Conservation (phyloP, 345 rosid species). For the Cardamine occulta region DNA sequence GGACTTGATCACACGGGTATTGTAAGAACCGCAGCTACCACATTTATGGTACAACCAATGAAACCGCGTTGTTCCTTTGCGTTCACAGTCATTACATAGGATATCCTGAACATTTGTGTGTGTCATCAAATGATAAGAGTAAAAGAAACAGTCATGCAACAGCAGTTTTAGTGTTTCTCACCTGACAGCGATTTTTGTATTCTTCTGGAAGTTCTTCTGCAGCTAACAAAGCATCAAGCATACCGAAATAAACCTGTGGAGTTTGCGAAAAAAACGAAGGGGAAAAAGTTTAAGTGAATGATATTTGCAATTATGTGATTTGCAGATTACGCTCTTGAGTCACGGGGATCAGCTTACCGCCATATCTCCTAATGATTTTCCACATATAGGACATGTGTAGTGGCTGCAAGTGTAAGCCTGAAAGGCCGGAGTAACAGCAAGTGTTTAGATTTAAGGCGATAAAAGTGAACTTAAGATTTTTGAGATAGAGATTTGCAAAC, state of each 20-base stretch:
- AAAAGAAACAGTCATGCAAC: background rate
- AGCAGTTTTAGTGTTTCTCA: slow-evolving; percentile 38
- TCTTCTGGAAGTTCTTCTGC: slow-evolving; percentile 93
- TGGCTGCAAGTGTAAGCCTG: slow-evolving; percentile 97
- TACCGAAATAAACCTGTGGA: slow-evolving; percentile 85
- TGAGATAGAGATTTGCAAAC: slow-evolving; percentile 45
- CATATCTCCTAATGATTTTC: slow-evolving; percentile 97
- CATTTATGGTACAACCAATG: slow-evolving; percentile 95
- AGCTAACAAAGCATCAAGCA: slow-evolving; percentile 90
- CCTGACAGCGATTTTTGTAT: slow-evolving; percentile 79
- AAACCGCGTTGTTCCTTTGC: slow-evolving; percentile 64
- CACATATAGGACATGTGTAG: slow-evolving; percentile 89
- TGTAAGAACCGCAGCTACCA: slow-evolving; percentile 72
- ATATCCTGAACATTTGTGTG: slow-evolving; percentile 53
- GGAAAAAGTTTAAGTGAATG: background rate
- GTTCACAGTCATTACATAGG: slow-evolving; percentile 79
- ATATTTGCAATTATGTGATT: slow-evolving; percentile 15
- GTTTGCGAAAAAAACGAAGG: background rate
- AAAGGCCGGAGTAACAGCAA: slow-evolving; percentile 30
- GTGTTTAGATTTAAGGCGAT: slow-evolving; percentile 8
- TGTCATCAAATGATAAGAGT: slow-evolving; percentile 4
- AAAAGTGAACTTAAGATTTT: slow-evolving; percentile 4
- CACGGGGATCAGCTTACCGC: slow-evolving; percentile 55
- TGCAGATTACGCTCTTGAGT: slow-evolving; percentile 8
- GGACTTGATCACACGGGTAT: slow-evolving; percentile 75